Evolutionary conservation across 495 filamentous ascomycete genomes (phyloP).

Genomic region (Neurospora sp.): DNA sequence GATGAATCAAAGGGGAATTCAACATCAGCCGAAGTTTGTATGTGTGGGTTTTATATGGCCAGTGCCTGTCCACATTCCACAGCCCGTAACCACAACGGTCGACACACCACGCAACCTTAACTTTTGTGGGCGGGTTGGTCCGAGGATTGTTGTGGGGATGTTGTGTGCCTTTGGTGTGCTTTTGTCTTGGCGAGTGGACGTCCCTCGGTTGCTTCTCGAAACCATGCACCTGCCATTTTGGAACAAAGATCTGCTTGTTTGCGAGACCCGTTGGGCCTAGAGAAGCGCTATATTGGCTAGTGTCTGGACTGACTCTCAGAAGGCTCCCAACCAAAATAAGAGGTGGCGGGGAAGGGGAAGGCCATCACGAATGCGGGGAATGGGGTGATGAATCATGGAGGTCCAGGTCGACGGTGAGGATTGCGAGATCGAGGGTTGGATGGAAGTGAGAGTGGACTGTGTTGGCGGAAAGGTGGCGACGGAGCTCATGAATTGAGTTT

Average conservation of each 20-base stretch:
- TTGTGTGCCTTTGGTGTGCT: not conserved
- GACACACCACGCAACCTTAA: not conserved
- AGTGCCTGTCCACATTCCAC: not conserved
- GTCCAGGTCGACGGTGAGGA: not conserved
- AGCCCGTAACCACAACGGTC: not conserved
- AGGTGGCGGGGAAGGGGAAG: not conserved
- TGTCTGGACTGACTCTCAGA: not conserved
- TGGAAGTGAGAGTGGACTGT: not conserved
- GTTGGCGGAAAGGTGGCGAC: not conserved
- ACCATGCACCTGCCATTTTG: not conserved
- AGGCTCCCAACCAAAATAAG: not conserved
- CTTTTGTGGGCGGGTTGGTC: not conserved
- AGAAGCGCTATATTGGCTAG: not conserved
- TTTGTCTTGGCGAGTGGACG: not conserved
- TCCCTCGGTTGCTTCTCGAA: not conserved
- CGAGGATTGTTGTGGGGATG: not conserved
- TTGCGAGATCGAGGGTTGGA: not conserved
- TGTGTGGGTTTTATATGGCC: not conserved
- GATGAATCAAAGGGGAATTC: not conserved
- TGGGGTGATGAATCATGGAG: not conserved
- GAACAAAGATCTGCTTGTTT: not conserved
- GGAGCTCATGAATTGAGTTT: not conserved
- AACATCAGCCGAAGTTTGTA: not conserved
- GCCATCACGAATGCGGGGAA: not conserved
- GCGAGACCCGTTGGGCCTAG: not conserved